phyloP scores from a whole-genome alignment of 371 early-diverging fungal species.

The Umbelopsis sp. region DNA sequence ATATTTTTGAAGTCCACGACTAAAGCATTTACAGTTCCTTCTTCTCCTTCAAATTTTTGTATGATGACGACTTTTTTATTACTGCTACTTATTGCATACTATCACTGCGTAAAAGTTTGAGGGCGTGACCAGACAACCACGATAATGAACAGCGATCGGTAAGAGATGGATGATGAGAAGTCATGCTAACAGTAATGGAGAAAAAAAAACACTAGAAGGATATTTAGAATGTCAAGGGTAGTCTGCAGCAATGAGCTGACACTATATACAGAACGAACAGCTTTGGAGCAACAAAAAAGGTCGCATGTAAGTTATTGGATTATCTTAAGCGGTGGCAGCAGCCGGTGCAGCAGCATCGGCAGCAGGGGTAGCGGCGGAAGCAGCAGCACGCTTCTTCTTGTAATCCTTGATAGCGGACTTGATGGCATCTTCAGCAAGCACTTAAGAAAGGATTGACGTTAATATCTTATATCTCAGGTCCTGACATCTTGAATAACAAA shows the following conservation, averaged over 20 bases:
- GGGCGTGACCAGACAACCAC: conserved; percentile 19
- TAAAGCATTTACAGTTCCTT: conserved; percentile 23
- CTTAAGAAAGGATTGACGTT: conserved; percentile 33
- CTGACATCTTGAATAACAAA: background rate
- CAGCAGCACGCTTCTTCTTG: conserved; percentile 61
- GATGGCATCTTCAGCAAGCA: conserved; percentile 99
- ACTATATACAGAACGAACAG: conserved; percentile 14
- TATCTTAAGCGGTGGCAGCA: conserved; percentile 10
- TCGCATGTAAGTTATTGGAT: too few relatives aligned
- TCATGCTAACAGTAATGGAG: background rate
- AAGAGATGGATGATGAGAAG: background rate
- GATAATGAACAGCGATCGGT: background rate
- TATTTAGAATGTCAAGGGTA: background rate
- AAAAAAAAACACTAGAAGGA: background rate
- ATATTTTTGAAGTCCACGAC: background rate
- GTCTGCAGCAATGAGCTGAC: conserved; percentile 8
- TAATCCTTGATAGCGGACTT: conserved; percentile 96
- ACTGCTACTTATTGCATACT: conserved; percentile 8
- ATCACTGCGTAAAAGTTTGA: background rate
- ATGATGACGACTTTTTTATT: conserved; percentile 18
- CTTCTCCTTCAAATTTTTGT: conserved; percentile 26
- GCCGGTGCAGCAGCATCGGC: conserved; percentile 11
- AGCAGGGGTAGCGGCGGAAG: conserved; percentile 22
- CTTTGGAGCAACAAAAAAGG: background rate
- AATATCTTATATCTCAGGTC: background rate